Conservation (phyloP, 495 filamentous ascomycete genomes). For the Penicillium silybi region DNA sequence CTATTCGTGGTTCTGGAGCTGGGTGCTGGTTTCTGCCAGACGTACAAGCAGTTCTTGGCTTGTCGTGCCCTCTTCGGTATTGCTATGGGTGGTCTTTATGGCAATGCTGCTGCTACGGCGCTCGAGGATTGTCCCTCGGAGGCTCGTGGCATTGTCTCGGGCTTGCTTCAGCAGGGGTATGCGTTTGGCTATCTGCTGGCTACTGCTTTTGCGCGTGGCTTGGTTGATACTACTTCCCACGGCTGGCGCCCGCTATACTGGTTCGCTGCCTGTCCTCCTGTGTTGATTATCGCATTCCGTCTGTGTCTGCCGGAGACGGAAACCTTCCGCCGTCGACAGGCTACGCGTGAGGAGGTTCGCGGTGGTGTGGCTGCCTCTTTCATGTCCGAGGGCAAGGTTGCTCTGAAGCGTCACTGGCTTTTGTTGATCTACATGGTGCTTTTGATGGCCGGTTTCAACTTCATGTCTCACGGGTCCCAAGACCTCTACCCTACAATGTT, state of each 20-base stretch:
- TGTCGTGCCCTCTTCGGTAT: constrained; percentile 83
- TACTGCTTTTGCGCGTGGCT: constrained; percentile 67
- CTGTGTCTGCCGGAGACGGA: constrained; percentile 73
- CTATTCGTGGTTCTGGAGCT: constrained; percentile 79
- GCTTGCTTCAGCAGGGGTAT: constrained; percentile 84
- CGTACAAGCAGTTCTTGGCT: constrained; percentile 73
- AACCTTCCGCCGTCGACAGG: constrained; percentile 58
- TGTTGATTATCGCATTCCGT: constrained; percentile 78
- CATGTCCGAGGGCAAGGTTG: constrained; percentile 69
- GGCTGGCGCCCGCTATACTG: constrained; percentile 82
- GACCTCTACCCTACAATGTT: constrained; percentile 89
- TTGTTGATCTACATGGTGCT: constrained; percentile 75
- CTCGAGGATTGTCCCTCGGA: constrained; percentile 77
- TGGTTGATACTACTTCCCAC: constrained; percentile 68
- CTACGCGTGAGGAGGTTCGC: constrained; percentile 46
- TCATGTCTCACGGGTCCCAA: constrained; percentile 90
- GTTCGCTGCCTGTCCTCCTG: constrained; percentile 76
- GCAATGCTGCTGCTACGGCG: constrained; percentile 82
- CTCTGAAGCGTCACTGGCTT: constrained; percentile 72
- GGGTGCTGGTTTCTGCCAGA: constrained; percentile 73
- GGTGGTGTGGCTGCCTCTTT: constrained; percentile 58
- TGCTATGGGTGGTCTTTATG: constrained; percentile 86
- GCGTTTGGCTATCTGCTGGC: constrained; percentile 84
- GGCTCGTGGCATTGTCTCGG: constrained; percentile 72
- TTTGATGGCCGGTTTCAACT: constrained; percentile 89